A percentile compares a stretch with the other conserved stretches of the same genome.
These are phyloP conservation scores for Tetradesmus obliquus DNA, from an alignment of 139 green algal genomes.

Conservation along the genomic window DNA sequence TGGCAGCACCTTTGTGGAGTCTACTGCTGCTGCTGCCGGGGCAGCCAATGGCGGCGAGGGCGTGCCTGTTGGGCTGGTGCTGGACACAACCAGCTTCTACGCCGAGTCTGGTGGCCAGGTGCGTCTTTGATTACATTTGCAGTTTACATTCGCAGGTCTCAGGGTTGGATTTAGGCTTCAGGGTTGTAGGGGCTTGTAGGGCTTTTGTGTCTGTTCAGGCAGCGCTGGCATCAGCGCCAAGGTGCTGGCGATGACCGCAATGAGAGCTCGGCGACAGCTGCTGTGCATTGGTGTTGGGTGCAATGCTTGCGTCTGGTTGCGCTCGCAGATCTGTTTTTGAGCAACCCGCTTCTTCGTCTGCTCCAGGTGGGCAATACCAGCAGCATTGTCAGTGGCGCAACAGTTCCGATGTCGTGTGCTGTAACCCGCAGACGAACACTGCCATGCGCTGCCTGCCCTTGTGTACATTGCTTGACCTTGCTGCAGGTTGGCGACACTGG, in stretches of 20 bases:
- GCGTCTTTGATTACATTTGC: neutral
- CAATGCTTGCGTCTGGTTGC: neutral
- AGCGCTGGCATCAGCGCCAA: neutral
- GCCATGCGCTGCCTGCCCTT: too few species aligned
- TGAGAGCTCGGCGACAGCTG: too few species aligned
- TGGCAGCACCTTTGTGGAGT: conserved; percentile 79
- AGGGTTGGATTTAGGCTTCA: too few species aligned
- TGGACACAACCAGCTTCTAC: conserved; percentile 94
- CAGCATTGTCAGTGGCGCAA: neutral
- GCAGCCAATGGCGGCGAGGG: conserved; percentile 48
- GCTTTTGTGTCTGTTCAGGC: too few species aligned
- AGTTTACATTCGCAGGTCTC: too few species aligned
- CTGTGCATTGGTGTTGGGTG: too few species aligned
- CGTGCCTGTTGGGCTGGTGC: conserved; percentile 85
- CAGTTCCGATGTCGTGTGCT: neutral
- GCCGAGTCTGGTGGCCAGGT: conserved; percentile 93
- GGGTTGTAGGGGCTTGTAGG: too few species aligned
- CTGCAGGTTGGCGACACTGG: conserved; percentile 87
- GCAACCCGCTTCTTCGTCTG: too few species aligned
- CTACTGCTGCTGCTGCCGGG: conserved; percentile 10
- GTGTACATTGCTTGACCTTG: neutral
- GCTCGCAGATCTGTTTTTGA: neutral
- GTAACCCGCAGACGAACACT: too few species aligned
- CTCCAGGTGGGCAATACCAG: neutral
- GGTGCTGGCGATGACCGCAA: too few species aligned